These are phyloP conservation scores for Aspergillus costaricaensis DNA, from an alignment of 2,329 filamentous ascomycete species.

Conservation along the genomic window DNA sequence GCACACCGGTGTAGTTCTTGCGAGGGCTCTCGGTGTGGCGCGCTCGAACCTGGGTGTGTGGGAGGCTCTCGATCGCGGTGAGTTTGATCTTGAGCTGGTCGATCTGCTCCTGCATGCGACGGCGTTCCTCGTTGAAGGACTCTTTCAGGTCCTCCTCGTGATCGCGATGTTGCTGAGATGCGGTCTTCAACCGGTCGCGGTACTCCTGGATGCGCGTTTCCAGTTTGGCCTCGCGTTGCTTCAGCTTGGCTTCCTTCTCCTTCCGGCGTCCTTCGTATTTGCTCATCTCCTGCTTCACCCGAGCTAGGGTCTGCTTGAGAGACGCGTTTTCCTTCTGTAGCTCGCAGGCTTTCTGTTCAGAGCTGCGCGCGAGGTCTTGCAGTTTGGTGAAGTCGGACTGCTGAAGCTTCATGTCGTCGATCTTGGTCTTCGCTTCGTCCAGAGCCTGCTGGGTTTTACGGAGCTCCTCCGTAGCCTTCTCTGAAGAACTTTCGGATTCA, in stretches of 20 bases:
- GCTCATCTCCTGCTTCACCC: slow-evolving; percentile 46
- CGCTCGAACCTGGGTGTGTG: slow-evolving; percentile 21
- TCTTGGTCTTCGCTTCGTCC: slow-evolving; percentile 36
- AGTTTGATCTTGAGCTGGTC: slow-evolving; percentile 38
- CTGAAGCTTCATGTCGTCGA: slow-evolving; percentile 36
- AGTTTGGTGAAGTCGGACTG: slow-evolving; percentile 38
- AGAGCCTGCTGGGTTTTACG: slow-evolving; percentile 37
- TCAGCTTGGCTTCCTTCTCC: slow-evolving; percentile 45
- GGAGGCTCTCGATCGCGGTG: slow-evolving; percentile 30
- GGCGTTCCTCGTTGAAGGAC: slow-evolving; percentile 40
- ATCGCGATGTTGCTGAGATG: slow-evolving; percentile 38
- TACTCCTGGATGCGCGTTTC: slow-evolving; percentile 45
- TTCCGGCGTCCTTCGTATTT: slow-evolving; percentile 46
- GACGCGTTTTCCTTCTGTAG: slow-evolving; percentile 45
- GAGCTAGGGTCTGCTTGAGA: slow-evolving; percentile 43
- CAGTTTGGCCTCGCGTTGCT: slow-evolving; percentile 42
- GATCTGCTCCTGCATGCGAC: slow-evolving; percentile 42
- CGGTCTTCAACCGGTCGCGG: slow-evolving; percentile 40
- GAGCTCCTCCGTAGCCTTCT: slow-evolving; percentile 29
- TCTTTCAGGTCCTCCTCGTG: slow-evolving; percentile 38
- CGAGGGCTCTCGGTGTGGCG: slow-evolving; percentile 31
- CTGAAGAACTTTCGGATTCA: slow-evolving; percentile 21
- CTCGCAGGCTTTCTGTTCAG: slow-evolving; percentile 44
- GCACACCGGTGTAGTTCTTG: slow-evolving; percentile 33
- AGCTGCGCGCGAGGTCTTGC: slow-evolving; percentile 38